Evolutionary conservation across 306 rosid species (phyloP), one percentile per base, ranked within the genome.

Genomic region (Carpinus fangiana): DNA sequence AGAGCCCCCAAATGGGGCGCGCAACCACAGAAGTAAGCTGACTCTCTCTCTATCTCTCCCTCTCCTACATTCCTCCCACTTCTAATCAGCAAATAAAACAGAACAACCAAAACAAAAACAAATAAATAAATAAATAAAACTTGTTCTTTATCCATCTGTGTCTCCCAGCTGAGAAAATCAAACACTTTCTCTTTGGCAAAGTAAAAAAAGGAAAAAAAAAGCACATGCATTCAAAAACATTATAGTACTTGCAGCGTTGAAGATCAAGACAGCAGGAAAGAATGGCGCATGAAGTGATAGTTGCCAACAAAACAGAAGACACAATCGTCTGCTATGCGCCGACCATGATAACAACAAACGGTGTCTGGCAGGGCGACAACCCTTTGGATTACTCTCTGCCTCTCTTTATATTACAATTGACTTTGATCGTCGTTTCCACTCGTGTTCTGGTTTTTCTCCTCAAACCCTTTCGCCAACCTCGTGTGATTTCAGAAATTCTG

Each of bases 321-420:
- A 73, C 84, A 1, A 90, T 90, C 46, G 89, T 94, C 0, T 94
- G 98, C 50, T 94, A 90, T 72, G 89, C 97, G 9, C 98, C 98
- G 3, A 87, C 90, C 31, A 89, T 92, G 98, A 86, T 94, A 47
- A 92, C 97, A 26, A 94, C 98, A 53, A 89, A 94, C 76, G 97
- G 98, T 20, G 76, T 94, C n/a, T 94, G 97, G 97, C 97, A 90
- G 79, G 98, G 98, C 7, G 97, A 94, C 52, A 94, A 92, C 75
- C 98, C 98, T 86, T 75, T 94, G 80, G 93, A 92, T 79, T 94
- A 87, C 79, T 94, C 98, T 83, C 91, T 94, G 31, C 98, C 98
- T 67, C 97, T 90, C 80, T 94, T 94, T 88, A 90, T 94, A 70
- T 78, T 94, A 78, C 98, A 94, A 73, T 64, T 94, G 36, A 87